Evolutionary conservation across 495 filamentous ascomycete species (phyloP).

Genomic region (Opeltia flavorubescens): DNA sequence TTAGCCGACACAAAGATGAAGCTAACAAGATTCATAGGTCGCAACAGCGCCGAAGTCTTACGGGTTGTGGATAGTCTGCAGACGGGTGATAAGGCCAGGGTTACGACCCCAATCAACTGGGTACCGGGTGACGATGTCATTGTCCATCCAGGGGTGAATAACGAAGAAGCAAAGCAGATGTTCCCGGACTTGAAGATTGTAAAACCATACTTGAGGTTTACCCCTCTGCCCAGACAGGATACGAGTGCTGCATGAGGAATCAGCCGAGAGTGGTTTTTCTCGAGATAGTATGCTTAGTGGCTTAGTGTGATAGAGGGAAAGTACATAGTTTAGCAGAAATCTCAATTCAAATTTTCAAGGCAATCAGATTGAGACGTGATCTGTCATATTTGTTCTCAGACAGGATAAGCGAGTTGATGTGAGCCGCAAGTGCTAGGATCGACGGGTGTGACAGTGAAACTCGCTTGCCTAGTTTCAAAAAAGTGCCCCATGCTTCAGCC

Average conservation of each 20-base stretch:
- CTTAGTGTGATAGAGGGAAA: too few species aligned
- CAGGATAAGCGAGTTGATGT: too few species aligned
- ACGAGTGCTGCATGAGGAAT: constrained; percentile 19
- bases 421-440: too few species aligned
- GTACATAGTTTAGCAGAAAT: too few species aligned
- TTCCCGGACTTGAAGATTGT: constrained; percentile 86
- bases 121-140: constrained; percentile 86
- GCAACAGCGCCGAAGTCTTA: constrained; percentile 91
- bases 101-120: constrained; percentile 94
- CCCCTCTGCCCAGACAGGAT: constrained; percentile 45
- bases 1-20: not conserved
- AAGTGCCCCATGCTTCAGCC: too few species aligned
- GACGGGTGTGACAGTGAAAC: too few species aligned
- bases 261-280: not conserved
- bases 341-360: too few species aligned
- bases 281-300: not conserved
- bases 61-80: constrained; percentile 92
- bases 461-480: too few species aligned
- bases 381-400: too few species aligned
- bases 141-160: constrained; percentile 77
- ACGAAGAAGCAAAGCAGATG: constrained; percentile 73
- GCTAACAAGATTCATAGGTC: constrained; percentile 16
- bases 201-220: constrained; percentile 81
- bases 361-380: too few species aligned
- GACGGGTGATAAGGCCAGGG: constrained; percentile 89